Evolutionary conservation across 345 rosid genomes (phyloP).

Genomic region (Zanthoxylum bungeanum): DNA sequence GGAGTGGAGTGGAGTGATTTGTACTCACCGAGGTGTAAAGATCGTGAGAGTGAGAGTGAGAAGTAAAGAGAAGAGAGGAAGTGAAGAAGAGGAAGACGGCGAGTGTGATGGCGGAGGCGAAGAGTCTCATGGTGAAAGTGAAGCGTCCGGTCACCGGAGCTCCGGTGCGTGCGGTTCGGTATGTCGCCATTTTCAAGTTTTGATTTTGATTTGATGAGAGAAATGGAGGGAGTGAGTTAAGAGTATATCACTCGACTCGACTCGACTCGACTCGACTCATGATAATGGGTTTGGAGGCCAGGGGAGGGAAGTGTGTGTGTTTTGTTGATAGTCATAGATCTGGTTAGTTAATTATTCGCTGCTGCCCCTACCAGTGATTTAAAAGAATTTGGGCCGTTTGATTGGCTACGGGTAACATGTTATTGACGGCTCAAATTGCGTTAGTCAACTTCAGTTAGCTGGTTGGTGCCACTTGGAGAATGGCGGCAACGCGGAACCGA

Average conservation of each 20-base stretch:
- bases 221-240: not conserved
- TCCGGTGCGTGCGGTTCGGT: constrained; percentile 33
- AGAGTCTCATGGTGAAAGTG: constrained; percentile 32
- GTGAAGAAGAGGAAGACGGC: constrained; percentile 51
- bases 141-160: constrained; percentile 25
- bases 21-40: constrained; percentile 47
- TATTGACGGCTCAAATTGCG: not conserved
- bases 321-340: too few species aligned
- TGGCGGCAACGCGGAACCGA: constrained; percentile 11
- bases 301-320: too few species aligned
- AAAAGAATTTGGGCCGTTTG: not conserved
- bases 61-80: constrained; percentile 48
- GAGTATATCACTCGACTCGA: not conserved
- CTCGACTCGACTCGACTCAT: too few species aligned
- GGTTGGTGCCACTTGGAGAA: constrained; percentile 21
- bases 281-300: too few species aligned
- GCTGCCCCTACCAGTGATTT: not conserved
- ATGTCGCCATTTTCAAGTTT: not conserved
- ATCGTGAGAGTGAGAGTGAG: constrained; percentile 41
- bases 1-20: too few species aligned
- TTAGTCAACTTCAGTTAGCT: not conserved
- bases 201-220: not conserved
- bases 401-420: fast-evolving
- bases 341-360: not conserved
- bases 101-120: constrained; percentile 39